Percentiles rank a stretch among this genome's conserved stretches.
These are phyloP conservation scores for Uronychia setigera DNA, from an alignment of 73 alveolate species.

Conservation along the genomic window DNA sequence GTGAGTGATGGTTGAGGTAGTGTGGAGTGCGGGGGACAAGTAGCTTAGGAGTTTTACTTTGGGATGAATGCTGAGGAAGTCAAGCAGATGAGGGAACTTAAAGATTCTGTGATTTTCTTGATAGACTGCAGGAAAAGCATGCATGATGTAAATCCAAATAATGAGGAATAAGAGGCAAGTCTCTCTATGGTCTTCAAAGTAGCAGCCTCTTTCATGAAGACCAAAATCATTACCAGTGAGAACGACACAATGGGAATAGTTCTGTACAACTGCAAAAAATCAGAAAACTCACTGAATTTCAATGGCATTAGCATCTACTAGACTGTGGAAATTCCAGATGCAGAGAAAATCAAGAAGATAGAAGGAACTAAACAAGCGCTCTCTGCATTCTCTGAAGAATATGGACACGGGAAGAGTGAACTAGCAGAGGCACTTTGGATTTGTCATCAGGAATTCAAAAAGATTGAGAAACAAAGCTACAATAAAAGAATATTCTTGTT, in stretches of 20 bases:
- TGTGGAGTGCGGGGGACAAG: too few species aligned
- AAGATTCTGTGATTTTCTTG: conserved; percentile 86
- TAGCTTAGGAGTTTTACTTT: conserved; percentile 40
- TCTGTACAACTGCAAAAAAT: conserved; percentile 81
- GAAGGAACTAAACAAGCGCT: conserved; percentile 59
- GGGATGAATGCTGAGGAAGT: conserved; percentile 56
- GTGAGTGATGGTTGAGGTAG: too few species aligned
- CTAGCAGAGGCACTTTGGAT: conserved; percentile 93
- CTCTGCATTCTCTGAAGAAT: conserved; percentile 58
- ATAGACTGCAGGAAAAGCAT: conserved; percentile 86
- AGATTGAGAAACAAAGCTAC: conserved; percentile 82
- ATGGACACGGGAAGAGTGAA: conserved; percentile 52
- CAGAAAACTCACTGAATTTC: conserved; percentile 89
- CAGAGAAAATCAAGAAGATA: conserved; percentile 79
- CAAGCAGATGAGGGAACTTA: conserved; percentile 53
- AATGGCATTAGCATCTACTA: conserved; percentile 84
- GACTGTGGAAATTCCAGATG: conserved; percentile 93
- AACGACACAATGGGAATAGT: conserved; percentile 94
- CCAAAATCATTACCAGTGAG: conserved; percentile 93
- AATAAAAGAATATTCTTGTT: conserved; percentile 94
- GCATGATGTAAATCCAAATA: conserved; percentile 68
- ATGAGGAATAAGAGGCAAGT: conserved; percentile 49
- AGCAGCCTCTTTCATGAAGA: conserved; percentile 87
- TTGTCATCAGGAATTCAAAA: conserved; percentile 88
- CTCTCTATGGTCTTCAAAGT: conserved; percentile 78